Conservation (phyloP, 768 basidiomycete genomes). For the Suillus cothurnatus region DNA sequence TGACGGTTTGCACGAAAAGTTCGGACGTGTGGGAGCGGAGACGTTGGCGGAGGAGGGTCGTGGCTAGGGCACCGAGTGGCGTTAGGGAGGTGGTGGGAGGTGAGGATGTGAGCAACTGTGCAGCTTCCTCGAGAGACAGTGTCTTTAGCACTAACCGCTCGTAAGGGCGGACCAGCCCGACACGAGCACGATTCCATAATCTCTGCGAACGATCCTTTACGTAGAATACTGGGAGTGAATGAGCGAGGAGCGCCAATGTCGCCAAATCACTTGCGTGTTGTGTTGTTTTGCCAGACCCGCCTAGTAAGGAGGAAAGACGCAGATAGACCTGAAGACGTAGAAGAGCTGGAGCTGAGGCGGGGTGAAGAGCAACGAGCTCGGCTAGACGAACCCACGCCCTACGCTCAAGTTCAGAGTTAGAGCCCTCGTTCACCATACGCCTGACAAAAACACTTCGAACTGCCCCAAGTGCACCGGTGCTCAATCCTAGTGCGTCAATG, state of each 20-base stretch:
- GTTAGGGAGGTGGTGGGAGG: slow-evolving; percentile 21
- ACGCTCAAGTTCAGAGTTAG: slow-evolving; percentile 40
- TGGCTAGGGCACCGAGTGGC: slow-evolving; percentile 55
- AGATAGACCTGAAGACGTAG: slow-evolving; percentile 59
- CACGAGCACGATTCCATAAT: slow-evolving; percentile 44
- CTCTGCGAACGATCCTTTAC: slow-evolving; percentile 43
- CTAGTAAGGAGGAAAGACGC: slow-evolving; percentile 40
- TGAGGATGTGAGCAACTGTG: slow-evolving; percentile 35
- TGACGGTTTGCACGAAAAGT: slow-evolving; percentile 54
- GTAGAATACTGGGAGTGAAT: slow-evolving; percentile 41
- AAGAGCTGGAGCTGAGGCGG: slow-evolving; percentile 24
- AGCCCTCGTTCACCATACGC: slow-evolving; percentile 1
- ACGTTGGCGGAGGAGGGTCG: slow-evolving; percentile 50
- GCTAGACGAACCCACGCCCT: slow-evolving; percentile 54
- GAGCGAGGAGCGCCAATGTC: slow-evolving; percentile 59
- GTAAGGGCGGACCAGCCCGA: slow-evolving; percentile 38
- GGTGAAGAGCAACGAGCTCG: slow-evolving; percentile 45
- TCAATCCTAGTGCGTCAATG: slow-evolving; percentile 41
- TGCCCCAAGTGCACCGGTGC: slow-evolving; percentile 39
- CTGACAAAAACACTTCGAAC: slow-evolving; percentile 28
- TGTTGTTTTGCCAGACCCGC: slow-evolving; percentile 7
- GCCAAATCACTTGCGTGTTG: slow-evolving; percentile 49
- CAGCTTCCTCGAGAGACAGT: slow-evolving; percentile 58
- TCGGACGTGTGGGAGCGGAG: slow-evolving; percentile 52
- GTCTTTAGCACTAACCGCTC: slow-evolving; percentile 59